Base-by-base conservation (phyloP, 2,329 filamentous ascomycete species). In the Ceratocystis destructans region DNA sequence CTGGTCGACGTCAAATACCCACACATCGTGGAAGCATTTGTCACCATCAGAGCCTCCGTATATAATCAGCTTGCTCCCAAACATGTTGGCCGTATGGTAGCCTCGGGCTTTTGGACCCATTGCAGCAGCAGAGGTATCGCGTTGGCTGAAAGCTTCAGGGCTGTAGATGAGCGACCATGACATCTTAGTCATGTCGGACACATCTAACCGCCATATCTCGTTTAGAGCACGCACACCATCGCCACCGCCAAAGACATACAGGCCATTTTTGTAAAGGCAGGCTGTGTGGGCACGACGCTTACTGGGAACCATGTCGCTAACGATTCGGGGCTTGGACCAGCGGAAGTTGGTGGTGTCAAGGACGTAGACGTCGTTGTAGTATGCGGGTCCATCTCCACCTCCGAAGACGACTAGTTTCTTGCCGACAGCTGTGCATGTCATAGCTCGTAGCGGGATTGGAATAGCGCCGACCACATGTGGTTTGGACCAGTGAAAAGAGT, bases 81-180 rank as follows among this genome's bases (percentile, higher is more conserved):
- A 85, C 81, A 88, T 87, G 72, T 88, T 88, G 69, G 86, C 85
- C 3, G 86, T 88, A 73, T 88, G 86, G 72, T 88, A 88, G 64
- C 86, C 86, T 62, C 86, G 77, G 22, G 86, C 83, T 72, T 84
- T 86, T 22, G 86, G 86, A 41, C 69, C 64, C 61, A 41, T 41
- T 41, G 37, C 37, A 41, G 37, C 37, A 41, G 37, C 37, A 15
- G 37, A 41, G 37, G 68, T 48, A 10, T 69, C 68, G 62, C 72
- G 72, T 45, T 69, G 69, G 4, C 72, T 70, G 2, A 73, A 71
- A 1, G 70, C 64, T 74, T 77, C 77, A 0, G 80, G 76, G 55
- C 75, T 74, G 10, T 83, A 87, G 64, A 88, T 79, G 63, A 87
- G 76, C 72, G 82, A 83, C 86, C 86, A 88, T 66, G 81, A 83